These are phyloP conservation scores for Sporothrix curviconia DNA, from an alignment of 2,329 filamentous ascomycete genomes.

Conservation along the genomic window DNA sequence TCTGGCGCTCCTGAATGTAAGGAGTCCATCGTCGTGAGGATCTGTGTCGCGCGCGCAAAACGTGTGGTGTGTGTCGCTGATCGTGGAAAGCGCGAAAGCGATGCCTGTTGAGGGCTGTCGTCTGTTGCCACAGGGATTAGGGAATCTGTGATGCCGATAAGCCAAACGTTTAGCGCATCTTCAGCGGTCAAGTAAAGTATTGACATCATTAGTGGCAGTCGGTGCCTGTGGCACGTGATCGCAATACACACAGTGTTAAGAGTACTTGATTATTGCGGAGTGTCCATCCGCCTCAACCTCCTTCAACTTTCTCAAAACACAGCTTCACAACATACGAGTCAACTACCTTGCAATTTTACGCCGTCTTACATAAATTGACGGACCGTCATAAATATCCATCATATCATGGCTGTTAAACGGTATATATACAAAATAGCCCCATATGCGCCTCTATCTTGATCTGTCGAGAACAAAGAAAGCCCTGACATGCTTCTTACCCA, in stretches of 20 bases:
- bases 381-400: too few relatives aligned
- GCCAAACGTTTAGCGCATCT: neutral
- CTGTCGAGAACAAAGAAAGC: neutral
- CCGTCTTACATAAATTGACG: too few relatives aligned
- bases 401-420: conserved; percentile 20
- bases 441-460: neutral
- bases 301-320: too few relatives aligned
- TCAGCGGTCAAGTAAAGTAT: too few relatives aligned
- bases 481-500: neutral
- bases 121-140: neutral
- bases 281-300: neutral
- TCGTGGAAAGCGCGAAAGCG: neutral
- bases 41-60: neutral
- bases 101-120: too few relatives aligned
- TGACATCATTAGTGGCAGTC: neutral
- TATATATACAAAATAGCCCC: conserved; percentile 7
- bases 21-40: neutral
- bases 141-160: too few relatives aligned
- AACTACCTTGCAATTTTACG: too few relatives aligned
- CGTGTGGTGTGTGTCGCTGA: neutral
- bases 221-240: neutral
- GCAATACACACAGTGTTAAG: neutral
- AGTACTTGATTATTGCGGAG: too few relatives aligned
- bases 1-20: conserved; percentile 12
- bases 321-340: neutral